Evolutionary conservation across 148 eudicot genomes (phyloP), one percentile per base, ranked within the genome.

Genomic region (Oxyria digyna): DNA sequence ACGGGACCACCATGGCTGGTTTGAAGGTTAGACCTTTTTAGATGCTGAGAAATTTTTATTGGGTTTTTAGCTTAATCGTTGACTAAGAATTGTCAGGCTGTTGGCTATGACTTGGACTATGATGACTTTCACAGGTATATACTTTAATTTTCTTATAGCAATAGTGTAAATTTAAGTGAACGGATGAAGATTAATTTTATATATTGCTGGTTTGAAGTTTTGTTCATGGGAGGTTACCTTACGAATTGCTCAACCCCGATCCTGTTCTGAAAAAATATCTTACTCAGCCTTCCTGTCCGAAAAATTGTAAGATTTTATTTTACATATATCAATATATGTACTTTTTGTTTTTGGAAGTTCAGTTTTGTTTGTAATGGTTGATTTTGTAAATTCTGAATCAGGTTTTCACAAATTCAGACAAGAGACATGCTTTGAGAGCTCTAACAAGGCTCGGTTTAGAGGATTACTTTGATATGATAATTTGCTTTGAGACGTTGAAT

Each of bases 1-100:
- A 88, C 75, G 98, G 98, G 49, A 90, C 98, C 23, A 88, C 98
- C 41, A 86, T 94, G 98, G 95, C 98, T 23, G 98, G 98, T 73
- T 92, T 90, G 46, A 78, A 79, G 88, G 98, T 93, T 80, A 41
- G 67, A 6, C 4, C 63, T 38, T 52, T 26, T 37, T 46, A n/a
- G 52, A 17, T 38, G 41, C 41, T 38, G 41, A 18, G 15, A 26
- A 23, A 17, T 63, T 33, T 23, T 69, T 69, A 42, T 12, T 48
- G 62, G 12, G 20, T 38, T 26, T 49, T 6, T 6, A n/a, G 54
- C 24, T 54, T 21, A 12, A 41, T n/a, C n/a, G n/a, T 35, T 74
- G n/a, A 24, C 68, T 45, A 9, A 50, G 69, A 17, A 76, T 31
- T 33, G 62, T 32, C 84, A 93, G 98, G 98, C 92, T n/a, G 74